A percentile compares a stretch with the other conserved stretches of the same genome.
phyloP scores from a whole-genome alignment of 2,329 filamentous ascomycete species.

The Fusarium sp. region DNA sequence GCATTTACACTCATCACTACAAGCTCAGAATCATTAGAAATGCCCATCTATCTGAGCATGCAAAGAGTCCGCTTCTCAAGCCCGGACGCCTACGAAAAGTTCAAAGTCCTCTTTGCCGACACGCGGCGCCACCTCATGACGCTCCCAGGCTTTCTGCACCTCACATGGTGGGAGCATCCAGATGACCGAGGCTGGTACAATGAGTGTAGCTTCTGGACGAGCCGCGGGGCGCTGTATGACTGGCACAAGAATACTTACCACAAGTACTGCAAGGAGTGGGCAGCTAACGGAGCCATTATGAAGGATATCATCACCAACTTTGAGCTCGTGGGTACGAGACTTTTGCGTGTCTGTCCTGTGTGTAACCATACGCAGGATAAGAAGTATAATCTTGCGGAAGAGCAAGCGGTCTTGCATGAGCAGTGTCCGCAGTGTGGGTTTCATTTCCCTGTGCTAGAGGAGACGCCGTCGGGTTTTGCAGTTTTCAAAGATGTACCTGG shows the following conservation, averaged over 20 bases:
- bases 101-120: conserved; percentile 27
- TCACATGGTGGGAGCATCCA: conserved; percentile 27
- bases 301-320: conserved; percentile 36
- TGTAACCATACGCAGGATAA: conserved; percentile 28
- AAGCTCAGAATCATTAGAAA: neutral
- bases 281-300: conserved; percentile 30
- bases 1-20: neutral
- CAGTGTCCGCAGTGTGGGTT: conserved; percentile 29
- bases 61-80: conserved; percentile 25
- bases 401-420: conserved; percentile 29
- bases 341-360: conserved; percentile 26
- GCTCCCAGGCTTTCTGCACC: conserved; percentile 9
- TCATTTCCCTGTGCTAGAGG: conserved; percentile 31
- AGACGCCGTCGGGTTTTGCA: conserved; percentile 25
- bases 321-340: conserved; percentile 24
- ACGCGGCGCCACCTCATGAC: conserved; percentile 28
- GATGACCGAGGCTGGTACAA: conserved; percentile 27
- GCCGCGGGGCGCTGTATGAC: conserved; percentile 20
- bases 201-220: conserved; percentile 34
- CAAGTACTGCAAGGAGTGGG: conserved; percentile 31
- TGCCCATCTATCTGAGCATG: conserved; percentile 23
- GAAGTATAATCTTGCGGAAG: conserved; percentile 32
- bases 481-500: conserved; percentile 22
- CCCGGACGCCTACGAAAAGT: conserved; percentile 24
- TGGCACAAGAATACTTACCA: conserved; percentile 34